These are phyloP conservation scores for Angophora floribunda DNA, from an alignment of 345 rosid species.

Conservation along the genomic window DNA sequence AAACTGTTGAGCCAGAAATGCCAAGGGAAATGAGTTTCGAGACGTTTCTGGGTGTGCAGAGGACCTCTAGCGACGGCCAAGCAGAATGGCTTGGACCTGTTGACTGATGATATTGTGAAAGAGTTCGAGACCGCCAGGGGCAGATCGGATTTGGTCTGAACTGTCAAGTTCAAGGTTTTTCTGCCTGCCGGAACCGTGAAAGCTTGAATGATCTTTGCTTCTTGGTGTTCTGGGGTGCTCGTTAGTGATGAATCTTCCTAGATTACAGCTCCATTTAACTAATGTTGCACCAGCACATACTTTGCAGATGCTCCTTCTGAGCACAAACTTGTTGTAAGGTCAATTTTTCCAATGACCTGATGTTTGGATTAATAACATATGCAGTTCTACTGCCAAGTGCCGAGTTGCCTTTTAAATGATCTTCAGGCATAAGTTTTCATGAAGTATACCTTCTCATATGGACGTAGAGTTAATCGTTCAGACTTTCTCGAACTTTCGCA, in stretches of 20 bases:
- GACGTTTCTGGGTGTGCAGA: slow-evolving; percentile 20
- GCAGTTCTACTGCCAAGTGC: background rate
- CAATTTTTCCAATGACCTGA: background rate
- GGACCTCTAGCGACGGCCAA: slow-evolving; percentile 35
- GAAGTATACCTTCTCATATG: background rate
- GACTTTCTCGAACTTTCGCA: too few relatives aligned
- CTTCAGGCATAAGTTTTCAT: background rate
- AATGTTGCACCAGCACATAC: background rate
- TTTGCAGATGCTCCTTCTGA: background rate
- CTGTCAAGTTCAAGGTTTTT: slow-evolving; percentile 33
- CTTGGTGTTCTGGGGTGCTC: background rate
- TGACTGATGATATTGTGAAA: slow-evolving; percentile 29
- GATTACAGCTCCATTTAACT: background rate
- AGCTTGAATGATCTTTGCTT: background rate
- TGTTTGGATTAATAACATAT: background rate
- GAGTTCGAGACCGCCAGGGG: slow-evolving; percentile 63
- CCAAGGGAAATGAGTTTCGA: slow-evolving; percentile 31
- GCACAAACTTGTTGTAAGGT: background rate
- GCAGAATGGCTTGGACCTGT: slow-evolving; percentile 49
- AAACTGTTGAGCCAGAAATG: slow-evolving; percentile 37
- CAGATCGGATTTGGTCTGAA: slow-evolving; percentile 30
- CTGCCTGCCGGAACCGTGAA: slow-evolving; percentile 53
- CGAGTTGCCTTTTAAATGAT: background rate
- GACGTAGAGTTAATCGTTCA: too few relatives aligned
- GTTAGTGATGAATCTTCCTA: background rate